Evolutionary conservation across 805 yeast species (phyloP).

Genomic region (Hanseniaspora osmophila): DNA sequence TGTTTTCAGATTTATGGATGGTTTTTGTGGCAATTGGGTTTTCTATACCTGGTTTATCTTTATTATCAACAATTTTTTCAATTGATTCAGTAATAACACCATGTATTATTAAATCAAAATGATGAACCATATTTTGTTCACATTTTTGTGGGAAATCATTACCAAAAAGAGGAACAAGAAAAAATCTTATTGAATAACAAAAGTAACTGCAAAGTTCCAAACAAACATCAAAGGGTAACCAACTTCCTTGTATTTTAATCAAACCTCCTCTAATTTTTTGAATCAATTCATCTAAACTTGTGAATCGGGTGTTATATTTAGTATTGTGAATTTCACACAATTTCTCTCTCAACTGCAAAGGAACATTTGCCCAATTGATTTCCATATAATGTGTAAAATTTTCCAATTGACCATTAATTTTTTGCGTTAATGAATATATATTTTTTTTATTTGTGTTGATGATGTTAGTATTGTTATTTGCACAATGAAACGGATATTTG

Average conservation of each 20-base stretch:
- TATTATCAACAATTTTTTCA: too few relatives aligned
- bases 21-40: too few relatives aligned
- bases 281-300: neutral
- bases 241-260: constrained; percentile 85
- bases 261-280: constrained; percentile 79
- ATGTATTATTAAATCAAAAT: neutral
- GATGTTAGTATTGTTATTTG: neutral
- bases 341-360: neutral
- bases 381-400: neutral
- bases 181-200: constrained; percentile 63
- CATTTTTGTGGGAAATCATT: constrained; percentile 34
- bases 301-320: neutral
- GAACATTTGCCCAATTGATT: neutral
- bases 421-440: neutral
- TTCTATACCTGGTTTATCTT: too few relatives aligned
- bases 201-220: constrained; percentile 54
- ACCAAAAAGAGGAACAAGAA: constrained; percentile 73
- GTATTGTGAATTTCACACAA: neutral
- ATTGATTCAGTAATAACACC: too few relatives aligned
- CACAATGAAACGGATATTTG: neutral
- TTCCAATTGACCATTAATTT: neutral
- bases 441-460: neutral
- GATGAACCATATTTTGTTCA: constrained; percentile 9
- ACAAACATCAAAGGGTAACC: constrained; percentile 69
- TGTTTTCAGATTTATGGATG: too few relatives aligned